Base-by-base conservation (phyloP, 2,329 filamentous ascomycete genomes). In the Drechslera avenae region DNA sequence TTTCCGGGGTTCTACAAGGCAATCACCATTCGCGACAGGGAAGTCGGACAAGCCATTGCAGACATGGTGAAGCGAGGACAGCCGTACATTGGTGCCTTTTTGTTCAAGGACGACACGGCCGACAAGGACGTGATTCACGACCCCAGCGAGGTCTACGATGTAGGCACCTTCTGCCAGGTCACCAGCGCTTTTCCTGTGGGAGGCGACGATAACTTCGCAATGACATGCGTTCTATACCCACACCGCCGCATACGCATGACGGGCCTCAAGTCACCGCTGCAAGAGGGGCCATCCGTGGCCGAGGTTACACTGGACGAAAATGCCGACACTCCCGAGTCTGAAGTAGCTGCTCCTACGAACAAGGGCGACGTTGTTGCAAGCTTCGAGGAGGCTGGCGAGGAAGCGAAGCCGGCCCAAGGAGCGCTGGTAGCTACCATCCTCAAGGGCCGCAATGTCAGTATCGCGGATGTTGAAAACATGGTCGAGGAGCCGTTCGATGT, bases 1-100 rank as follows among this genome's bases (percentile, higher is more conserved):
- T 99, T 97, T 75, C 94, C 94, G 1, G 94, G 94, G 1, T 99
- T 97, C 76, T 99, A 99, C 79, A 99, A 99, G 76, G 93, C 94
- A 8, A 94, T 99, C 62, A 99, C 93, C 3, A 96, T 99, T 62
- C 88, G 90, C 70, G 91, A 99, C 68, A 90, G 89, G 14, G 89
- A 94, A 63, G 94, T 99, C 30, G 89, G 92, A 12, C 86, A 87
- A 32, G 94, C 94, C 17, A 96, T 99, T 60, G 89, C 92, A 51
- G 95, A 99, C 71, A 94, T 96, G 82, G 90, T 97, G 72, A 96
- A 96, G 81, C 84, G 93, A 44, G 94, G 94, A 0, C 95, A 99
- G 74, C 95, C 93, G 18, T 99, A 99, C 67, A 91, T 99, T 33
- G 94, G 94, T 56, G 93, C 92, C 3, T 99, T 99, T 76, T 75